phyloP scores from a whole-genome alignment of 2,329 filamentous ascomycete genomes.

The Dothidotthia symphoricarpi region DNA sequence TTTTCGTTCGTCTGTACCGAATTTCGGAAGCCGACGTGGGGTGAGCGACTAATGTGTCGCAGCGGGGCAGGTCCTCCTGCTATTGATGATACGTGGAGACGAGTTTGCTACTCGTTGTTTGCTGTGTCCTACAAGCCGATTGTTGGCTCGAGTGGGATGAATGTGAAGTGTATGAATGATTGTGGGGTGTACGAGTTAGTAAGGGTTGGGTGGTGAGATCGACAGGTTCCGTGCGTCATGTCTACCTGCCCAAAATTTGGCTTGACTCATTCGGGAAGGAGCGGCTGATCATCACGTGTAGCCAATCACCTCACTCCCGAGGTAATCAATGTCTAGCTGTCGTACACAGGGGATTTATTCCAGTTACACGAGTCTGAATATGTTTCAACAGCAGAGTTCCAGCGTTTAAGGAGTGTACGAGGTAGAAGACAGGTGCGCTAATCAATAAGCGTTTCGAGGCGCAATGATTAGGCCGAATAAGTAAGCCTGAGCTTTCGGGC shows the following conservation, averaged over 20 bases:
- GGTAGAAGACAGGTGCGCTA: too few species aligned
- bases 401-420: too few species aligned
- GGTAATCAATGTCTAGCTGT: too few species aligned
- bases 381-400: too few species aligned
- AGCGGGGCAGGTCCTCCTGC: conserved; percentile 16
- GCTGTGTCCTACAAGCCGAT: conserved; percentile 6
- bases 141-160: too few species aligned
- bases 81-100: conserved; percentile 9
- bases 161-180: conserved; percentile 10
- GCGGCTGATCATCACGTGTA: too few species aligned
- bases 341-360: too few species aligned
- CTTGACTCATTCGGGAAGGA: conserved; percentile 13
- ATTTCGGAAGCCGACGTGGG: conserved; percentile 17
- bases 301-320: neutral
- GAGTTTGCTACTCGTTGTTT: conserved; percentile 6
- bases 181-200: conserved; percentile 6
- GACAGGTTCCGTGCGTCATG: conserved; percentile 14
- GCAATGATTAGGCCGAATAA: too few species aligned
- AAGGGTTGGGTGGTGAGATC: conserved; percentile 2
- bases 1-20: conserved; percentile 6
- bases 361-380: too few species aligned
- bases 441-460: too few species aligned
- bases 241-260: conserved; percentile 4
- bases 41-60: conserved; percentile 8
- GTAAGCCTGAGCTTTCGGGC: too few species aligned